Base-by-base conservation (phyloP, 2,329 filamentous ascomycete genomes). In the Alternaria sp. region DNA sequence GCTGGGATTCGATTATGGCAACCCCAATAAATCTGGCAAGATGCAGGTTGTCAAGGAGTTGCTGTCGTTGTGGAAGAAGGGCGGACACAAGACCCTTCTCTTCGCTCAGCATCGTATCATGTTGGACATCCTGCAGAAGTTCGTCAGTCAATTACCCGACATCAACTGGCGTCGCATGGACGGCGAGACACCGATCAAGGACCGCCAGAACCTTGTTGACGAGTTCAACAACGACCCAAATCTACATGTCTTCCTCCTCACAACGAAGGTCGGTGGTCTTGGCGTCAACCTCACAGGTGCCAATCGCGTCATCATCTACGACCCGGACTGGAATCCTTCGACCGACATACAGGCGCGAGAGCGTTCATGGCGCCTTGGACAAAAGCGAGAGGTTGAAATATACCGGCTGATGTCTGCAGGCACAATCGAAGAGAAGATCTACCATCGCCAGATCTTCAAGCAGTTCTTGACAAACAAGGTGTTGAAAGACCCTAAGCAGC, bases 381-480 rank as follows among this genome's bases (percentile, higher is more conserved):
- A 99, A 81, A 97, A 96, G 79, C 90, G 91, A 57, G 93, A 97
- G 51, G 96, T 99, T 26, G 94, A 93, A 5, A 97, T 99, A 21
- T 99, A 97, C 78, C 91, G 96, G 36, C 86, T 99, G n/a, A 97
- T 99, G 92, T 97, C 93, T 5, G 93, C 95, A 6, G 96, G 96
- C 2, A 99, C 96, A 0, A 99, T 99, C 23, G 96, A 99, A 77
- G 96, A 99, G 80, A 99, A 99, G 83, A 99, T 99, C 28, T 99
- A 98, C 67, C 95, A 99, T 79, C 91, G 96, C 15, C 96, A 99
- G 76, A 96, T 99, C 54, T 99, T 97, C 85, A 99, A 99, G 80
- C 95, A 98, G 72, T 97, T 98, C 76, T 85, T 99, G 65, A 96
- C 93, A 4, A 97, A 98, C 82, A 98, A 98, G 79, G 94, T 99